Evolutionary conservation across 768 basidiomycete species (phyloP).

Genomic region (Saitozyma sp.): DNA sequence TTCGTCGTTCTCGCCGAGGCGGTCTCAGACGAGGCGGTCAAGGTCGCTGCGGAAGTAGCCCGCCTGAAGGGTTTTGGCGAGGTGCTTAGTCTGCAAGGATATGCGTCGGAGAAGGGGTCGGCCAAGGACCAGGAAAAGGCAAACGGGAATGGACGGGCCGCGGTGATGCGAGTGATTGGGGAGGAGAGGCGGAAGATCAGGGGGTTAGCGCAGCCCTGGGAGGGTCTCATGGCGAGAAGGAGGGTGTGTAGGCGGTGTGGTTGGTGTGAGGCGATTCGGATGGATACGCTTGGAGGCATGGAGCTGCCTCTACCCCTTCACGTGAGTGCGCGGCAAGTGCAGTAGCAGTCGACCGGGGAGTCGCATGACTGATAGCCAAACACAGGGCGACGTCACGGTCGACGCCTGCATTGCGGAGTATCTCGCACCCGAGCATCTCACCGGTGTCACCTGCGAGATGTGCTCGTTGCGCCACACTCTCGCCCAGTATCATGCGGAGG

Average conservation of each 20-base stretch:
- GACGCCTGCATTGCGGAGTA: slow-evolving; percentile 86
- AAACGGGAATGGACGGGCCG: neutral
- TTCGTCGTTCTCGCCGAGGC: slow-evolving; percentile 90
- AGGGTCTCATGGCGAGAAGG: slow-evolving; percentile 85
- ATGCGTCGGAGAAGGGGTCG: slow-evolving; percentile 15
- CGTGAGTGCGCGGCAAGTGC: slow-evolving; percentile 26
- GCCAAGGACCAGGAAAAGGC: slow-evolving; percentile 7
- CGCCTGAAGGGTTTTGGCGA: slow-evolving; percentile 71
- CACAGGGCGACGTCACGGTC: slow-evolving; percentile 56
- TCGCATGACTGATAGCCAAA: neutral
- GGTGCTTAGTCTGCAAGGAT: slow-evolving; percentile 30
- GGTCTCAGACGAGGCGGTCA: slow-evolving; percentile 76
- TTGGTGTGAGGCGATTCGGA: slow-evolving; percentile 72
- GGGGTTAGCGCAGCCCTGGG: slow-evolving; percentile 54
- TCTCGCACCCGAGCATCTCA: slow-evolving; percentile 79
- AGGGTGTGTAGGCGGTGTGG: slow-evolving; percentile 85
- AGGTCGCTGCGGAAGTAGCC: slow-evolving; percentile 69
- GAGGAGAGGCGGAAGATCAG: slow-evolving; percentile 25
- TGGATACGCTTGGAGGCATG: slow-evolving; percentile 70
- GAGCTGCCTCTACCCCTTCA: slow-evolving; percentile 44
- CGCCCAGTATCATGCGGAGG: slow-evolving; percentile 64
- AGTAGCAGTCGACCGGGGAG: neutral
- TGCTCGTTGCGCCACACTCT: slow-evolving; percentile 81
- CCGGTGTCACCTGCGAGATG: slow-evolving; percentile 88
- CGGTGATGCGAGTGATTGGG: neutral